A percentile compares a stretch with the other conserved stretches of the same genome.
These are phyloP conservation scores for Pseudogymnoascus pannorum DNA, from an alignment of 2,329 filamentous ascomycete genomes.

Conservation along the genomic window DNA sequence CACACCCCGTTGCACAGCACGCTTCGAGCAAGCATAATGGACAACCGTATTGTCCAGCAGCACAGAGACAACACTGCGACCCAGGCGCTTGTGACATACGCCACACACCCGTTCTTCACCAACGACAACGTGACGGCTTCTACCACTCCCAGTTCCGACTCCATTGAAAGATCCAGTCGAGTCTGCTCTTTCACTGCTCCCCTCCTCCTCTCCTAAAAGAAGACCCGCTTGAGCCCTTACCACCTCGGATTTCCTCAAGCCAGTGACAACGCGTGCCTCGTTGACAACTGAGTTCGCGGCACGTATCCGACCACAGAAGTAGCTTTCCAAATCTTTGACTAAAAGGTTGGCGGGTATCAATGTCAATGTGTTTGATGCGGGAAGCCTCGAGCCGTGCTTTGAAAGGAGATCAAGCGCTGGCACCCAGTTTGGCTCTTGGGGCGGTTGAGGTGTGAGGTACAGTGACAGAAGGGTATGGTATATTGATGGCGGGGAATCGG, in stretches of 20 bases:
- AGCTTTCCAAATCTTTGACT: slow-evolving; percentile 72
- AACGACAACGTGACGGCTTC: slow-evolving; percentile 67
- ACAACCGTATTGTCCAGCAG: slow-evolving; percentile 76
- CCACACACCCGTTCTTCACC: slow-evolving; percentile 84
- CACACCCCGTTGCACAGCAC: slow-evolving; percentile 33
- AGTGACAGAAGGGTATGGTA: slow-evolving; percentile 87
- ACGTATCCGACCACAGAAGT: slow-evolving; percentile 86
- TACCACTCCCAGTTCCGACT: slow-evolving; percentile 46
- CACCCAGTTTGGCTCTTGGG: slow-evolving; percentile 62
- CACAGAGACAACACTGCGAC: slow-evolving; percentile 83
- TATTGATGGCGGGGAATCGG: slow-evolving; percentile 63
- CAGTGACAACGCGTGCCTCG: slow-evolving; percentile 69
- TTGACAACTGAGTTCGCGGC: slow-evolving; percentile 76
- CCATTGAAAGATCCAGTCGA: not conserved
- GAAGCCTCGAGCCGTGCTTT: slow-evolving; percentile 84
- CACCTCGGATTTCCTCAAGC: slow-evolving; percentile 69
- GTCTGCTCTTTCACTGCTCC: slow-evolving; percentile 37
- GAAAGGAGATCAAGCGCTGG: slow-evolving; percentile 84
- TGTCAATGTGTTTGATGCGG: slow-evolving; percentile 75
- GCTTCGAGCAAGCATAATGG: slow-evolving; percentile 69
- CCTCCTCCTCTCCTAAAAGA: slow-evolving; percentile 61
- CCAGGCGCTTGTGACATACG: slow-evolving; percentile 88
- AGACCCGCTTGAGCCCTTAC: slow-evolving; percentile 69
- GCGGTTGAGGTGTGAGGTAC: slow-evolving; percentile 74
- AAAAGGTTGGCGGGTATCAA: slow-evolving; percentile 78